phyloP scores from a whole-genome alignment of 2,329 filamentous ascomycete genomes.

The Claviceps pazoutovae region DNA sequence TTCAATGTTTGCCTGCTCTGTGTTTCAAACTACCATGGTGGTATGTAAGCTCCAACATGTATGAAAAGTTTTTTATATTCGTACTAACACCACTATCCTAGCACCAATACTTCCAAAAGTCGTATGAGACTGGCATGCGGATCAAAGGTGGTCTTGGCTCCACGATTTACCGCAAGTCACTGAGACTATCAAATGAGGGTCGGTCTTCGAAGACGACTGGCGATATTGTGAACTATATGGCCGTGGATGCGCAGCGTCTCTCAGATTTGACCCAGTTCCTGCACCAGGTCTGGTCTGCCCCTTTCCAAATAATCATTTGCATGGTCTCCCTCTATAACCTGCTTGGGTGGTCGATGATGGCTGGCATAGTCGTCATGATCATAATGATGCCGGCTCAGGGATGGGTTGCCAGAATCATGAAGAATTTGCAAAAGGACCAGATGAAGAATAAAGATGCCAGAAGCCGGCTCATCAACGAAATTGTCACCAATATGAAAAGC shows the following conservation, averaged over 20 bases:
- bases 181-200: slow-evolving; percentile 86
- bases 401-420: slow-evolving; percentile 83
- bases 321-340: slow-evolving; percentile 92
- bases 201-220: slow-evolving; percentile 79
- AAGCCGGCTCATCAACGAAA: slow-evolving; percentile 89
- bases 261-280: slow-evolving; percentile 92
- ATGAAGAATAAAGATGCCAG: slow-evolving; percentile 99
- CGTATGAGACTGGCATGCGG: slow-evolving; percentile 92
- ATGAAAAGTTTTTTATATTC: too few species aligned
- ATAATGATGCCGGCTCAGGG: slow-evolving; percentile 96
- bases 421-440: slow-evolving; percentile 83
- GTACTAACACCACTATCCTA: slow-evolving; percentile 6
- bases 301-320: slow-evolving; percentile 90
- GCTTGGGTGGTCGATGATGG: slow-evolving; percentile 91
- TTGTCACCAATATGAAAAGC: slow-evolving; percentile 98
- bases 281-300: slow-evolving; percentile 90
- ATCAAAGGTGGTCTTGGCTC: slow-evolving; percentile 85
- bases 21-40: slow-evolving; percentile 75
- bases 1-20: slow-evolving; percentile 80
- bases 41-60: slow-evolving; percentile 15
- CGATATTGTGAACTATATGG: slow-evolving; percentile 99
- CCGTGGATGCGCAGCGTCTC: slow-evolving; percentile 88
- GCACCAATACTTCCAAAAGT: slow-evolving; percentile 93
- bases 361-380: slow-evolving; percentile 88
- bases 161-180: slow-evolving; percentile 82